Evolutionary conservation across 768 basidiomycete species (phyloP).

Genomic region (Tulasnella sp.): DNA sequence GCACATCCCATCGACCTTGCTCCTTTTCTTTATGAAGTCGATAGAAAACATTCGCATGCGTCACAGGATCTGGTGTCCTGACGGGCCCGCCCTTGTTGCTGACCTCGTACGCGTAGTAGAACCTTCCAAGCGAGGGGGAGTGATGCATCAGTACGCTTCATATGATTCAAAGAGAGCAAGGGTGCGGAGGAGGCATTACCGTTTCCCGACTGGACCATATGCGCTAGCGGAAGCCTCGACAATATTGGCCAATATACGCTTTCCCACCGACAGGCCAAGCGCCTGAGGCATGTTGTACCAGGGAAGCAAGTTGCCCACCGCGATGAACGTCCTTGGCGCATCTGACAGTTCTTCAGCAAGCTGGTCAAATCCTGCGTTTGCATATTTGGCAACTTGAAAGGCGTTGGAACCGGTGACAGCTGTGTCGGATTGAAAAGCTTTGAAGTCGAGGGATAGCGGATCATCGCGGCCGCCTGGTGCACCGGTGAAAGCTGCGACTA

Average conservation of each 20-base stretch:
- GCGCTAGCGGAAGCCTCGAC: slow-evolving; percentile 1
- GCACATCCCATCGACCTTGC: slow-evolving; percentile 9
- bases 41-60: slow-evolving; percentile 5
- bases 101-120: slow-evolving; percentile 14
- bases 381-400: slow-evolving; percentile 3
- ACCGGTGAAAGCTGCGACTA: background rate
- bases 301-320: slow-evolving; percentile 8
- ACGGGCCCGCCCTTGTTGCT: background rate
- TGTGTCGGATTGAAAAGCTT: background rate
- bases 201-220: slow-evolving; percentile 3
- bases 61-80: background rate
- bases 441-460: background rate
- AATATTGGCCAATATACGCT: background rate
- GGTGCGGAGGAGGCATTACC: background rate
- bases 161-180: background rate
- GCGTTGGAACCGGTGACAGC: slow-evolving; percentile 4
- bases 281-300: background rate
- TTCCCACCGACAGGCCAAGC: background rate
- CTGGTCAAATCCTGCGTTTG: slow-evolving; percentile 1
- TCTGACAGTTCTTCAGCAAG: background rate
- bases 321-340: background rate
- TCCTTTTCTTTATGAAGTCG: background rate
- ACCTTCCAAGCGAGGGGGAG: background rate
- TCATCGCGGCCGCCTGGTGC: slow-evolving; percentile 3
- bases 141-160: background rate